phyloP scores from a whole-genome alignment of 2,329 filamentous ascomycete genomes.

The Amphichorda felina region DNA sequence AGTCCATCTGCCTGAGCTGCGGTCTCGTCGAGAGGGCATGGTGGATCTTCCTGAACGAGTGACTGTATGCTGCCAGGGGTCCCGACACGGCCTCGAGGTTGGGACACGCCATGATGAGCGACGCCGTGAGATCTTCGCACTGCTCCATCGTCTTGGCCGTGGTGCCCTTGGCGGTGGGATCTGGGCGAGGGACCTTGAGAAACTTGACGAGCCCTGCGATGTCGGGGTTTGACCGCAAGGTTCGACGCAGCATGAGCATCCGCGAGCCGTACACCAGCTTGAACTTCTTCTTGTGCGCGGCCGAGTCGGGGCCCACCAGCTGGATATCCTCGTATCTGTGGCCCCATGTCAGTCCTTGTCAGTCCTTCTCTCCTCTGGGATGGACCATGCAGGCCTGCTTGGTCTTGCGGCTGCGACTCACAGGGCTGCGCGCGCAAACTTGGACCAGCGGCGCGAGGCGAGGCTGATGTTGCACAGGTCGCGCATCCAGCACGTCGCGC shows the following conservation, averaged over 20 bases:
- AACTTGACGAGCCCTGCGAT: conserved; percentile 43
- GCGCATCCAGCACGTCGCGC: conserved; percentile 54
- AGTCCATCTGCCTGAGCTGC: conserved; percentile 45
- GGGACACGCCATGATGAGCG: conserved; percentile 52
- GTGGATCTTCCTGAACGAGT: conserved; percentile 42
- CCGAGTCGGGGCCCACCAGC: conserved; percentile 44
- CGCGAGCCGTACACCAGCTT: conserved; percentile 40
- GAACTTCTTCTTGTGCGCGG: conserved; percentile 42
- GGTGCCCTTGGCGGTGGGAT: conserved; percentile 20
- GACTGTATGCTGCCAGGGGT: conserved; percentile 39
- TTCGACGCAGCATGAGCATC: conserved; percentile 44
- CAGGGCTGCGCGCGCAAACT: conserved; percentile 36
- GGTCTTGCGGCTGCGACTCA: too few relatives aligned
- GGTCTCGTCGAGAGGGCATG: conserved; percentile 46
- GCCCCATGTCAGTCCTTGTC: not conserved
- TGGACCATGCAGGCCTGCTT: too few relatives aligned
- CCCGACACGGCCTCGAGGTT: conserved; percentile 49
- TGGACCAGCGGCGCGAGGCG: conserved; percentile 38
- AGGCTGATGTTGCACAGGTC: conserved; percentile 41
- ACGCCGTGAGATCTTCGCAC: conserved; percentile 46
- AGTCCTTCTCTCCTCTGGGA: too few relatives aligned
- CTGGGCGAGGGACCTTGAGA: conserved; percentile 39
- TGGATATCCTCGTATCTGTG: conserved; percentile 45
- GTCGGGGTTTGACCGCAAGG: conserved; percentile 38
- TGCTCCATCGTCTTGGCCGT: conserved; percentile 22